Evolutionary conservation across 306 rosid genomes (phyloP).

Genomic region (Albizia julibrissin): DNA sequence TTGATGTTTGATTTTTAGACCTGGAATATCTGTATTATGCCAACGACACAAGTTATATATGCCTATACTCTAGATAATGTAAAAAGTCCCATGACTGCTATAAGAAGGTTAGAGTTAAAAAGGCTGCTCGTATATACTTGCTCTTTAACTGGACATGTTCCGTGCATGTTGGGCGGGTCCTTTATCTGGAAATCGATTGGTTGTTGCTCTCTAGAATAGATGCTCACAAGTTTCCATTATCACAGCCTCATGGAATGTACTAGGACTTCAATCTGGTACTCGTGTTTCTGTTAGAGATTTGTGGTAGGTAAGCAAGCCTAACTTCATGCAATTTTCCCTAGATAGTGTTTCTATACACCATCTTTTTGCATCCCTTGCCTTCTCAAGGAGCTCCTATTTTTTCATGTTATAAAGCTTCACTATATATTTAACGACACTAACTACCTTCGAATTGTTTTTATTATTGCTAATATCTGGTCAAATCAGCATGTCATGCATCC

Average conservation of each 20-base stretch:
- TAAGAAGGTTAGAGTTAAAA: not conserved
- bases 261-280: constrained; percentile 69
- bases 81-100: not conserved
- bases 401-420: not conserved
- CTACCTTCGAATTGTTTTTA: not conserved
- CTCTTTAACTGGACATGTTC: constrained; percentile 9
- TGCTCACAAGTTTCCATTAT: constrained; percentile 59
- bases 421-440: constrained; percentile 2
- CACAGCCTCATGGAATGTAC: constrained; percentile 63
- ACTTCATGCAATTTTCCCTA: constrained; percentile 9
- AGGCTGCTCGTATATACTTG: not conserved
- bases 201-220: constrained; percentile 86
- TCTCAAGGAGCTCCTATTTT: not conserved
- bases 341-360: not conserved
- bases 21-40: not conserved
- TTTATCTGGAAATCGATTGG: constrained; percentile 65
- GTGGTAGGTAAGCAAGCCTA: constrained; percentile 75
- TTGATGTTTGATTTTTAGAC: constrained; percentile 4
- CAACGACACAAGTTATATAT: not conserved
- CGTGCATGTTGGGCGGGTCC: constrained; percentile 97
- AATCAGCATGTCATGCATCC: not conserved
- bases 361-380: constrained; percentile 17
- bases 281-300: constrained; percentile 74
- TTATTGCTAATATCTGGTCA: not conserved
- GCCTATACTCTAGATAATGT: not conserved